Evolutionary conservation across 805 yeast species (phyloP), one percentile per base, ranked within the genome.

Genomic region (Teunomyces panamensis): DNA sequence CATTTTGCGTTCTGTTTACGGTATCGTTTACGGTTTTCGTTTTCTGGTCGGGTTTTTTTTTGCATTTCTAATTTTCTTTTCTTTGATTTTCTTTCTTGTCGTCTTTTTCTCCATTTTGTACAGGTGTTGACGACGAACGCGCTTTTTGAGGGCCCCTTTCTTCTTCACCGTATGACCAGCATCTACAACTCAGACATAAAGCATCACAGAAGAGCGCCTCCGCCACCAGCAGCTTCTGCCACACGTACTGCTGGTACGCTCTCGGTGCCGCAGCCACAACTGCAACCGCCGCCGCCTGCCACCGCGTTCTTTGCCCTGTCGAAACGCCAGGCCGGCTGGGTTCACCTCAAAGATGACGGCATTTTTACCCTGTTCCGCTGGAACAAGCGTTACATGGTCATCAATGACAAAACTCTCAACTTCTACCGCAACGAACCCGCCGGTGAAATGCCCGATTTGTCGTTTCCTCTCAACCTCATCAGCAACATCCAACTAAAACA

Each of bases 331-430:
- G 76, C 81, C 49, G 97, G 97, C 0, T 91, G 96, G 96, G 91
- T 89, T 17, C 87, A 87, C 46, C 83, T 89, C 49, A 91, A 89
- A 64, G 98, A 92, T 57, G 97, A 92, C 57, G 97, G 97, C 10
- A 60, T 73, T 27, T 71, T 92, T 52, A 80, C 89, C 53, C 81
- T 90, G 5, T 90, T 91, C 63, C 74, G 96, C 56, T 92, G 99
- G 99, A 90, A 91, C 49, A 90, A 90, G 61, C 80, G 94, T 57
- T 92, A 75, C 65, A 72, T 92, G 70, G 86, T 88, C 5, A 72
- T 92, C 43, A 81, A 81, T 56, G 96, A 90, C 53, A 78, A 86
- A 35, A 79, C 84, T 39, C 68, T 92, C 48, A 85, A 84, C 47
- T 81, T 92, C 54, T 87, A 84, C 70, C 89, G 87, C 59, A 77